Conservation (phyloP, 208 protist species). For the Kentomonas sorsogonicus region DNA sequence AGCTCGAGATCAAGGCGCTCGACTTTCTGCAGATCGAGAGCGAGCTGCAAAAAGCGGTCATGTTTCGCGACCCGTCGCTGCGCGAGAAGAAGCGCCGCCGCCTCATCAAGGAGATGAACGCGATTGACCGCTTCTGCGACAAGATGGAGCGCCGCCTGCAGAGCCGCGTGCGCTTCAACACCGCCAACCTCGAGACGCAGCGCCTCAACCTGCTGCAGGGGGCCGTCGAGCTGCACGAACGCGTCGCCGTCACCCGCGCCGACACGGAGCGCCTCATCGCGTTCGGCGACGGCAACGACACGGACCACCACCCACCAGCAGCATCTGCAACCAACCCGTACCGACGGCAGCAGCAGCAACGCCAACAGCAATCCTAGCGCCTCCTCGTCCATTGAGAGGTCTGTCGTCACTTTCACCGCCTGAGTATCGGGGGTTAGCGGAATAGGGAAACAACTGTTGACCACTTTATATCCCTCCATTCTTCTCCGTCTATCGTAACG, state of each 20-base stretch:
- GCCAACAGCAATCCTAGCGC: too few species aligned
- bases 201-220: constrained; percentile 30
- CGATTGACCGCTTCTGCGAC: constrained; percentile 17
- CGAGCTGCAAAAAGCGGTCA: constrained; percentile 15
- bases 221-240: constrained; percentile 12
- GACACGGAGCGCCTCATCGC: background rate
- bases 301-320: constrained; percentile 3
- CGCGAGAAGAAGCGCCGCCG: constrained; percentile 22
- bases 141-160: constrained; percentile 20
- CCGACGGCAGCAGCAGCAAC: background rate
- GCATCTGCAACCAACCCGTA: background rate
- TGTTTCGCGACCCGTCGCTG: constrained; percentile 20
- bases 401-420: too few species aligned
- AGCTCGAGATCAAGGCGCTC: constrained; percentile 30
- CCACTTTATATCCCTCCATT: too few species aligned
- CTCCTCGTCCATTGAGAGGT: too few species aligned
- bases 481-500: too few species aligned
- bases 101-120: constrained; percentile 12
- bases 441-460: too few species aligned
- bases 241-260: constrained; percentile 13
- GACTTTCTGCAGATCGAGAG: constrained; percentile 22
- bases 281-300: background rate
- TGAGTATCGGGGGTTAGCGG: too few species aligned
- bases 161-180: constrained; percentile 25
- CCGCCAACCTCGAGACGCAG: constrained; percentile 35